These are phyloP conservation scores for Beta vulgaris DNA, from an alignment of 148 eudicot genomes.

Conservation along the genomic window DNA sequence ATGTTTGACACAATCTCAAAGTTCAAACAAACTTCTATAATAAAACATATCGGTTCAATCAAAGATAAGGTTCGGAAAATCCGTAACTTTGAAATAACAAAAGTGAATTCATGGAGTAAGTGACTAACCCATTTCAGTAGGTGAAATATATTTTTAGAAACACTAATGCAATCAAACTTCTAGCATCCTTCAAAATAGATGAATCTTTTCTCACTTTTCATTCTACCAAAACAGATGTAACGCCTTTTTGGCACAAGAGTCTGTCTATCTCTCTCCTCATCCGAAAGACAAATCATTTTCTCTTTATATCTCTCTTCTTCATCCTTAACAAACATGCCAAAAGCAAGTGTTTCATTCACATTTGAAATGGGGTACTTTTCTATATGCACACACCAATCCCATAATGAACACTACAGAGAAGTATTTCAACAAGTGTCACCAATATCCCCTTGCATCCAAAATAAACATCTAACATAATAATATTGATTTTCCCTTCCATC, in stretches of 20 bases:
- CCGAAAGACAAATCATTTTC: too few species aligned
- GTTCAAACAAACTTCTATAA: neutral
- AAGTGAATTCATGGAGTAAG: neutral
- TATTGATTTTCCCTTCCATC: neutral
- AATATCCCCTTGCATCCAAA: neutral
- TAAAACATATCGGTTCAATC: neutral
- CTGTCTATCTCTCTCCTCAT: too few species aligned
- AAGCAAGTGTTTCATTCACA: too few species aligned
- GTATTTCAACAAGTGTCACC: neutral
- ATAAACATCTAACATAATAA: neutral
- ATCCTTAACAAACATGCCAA: too few species aligned
- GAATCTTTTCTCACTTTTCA: too few species aligned
- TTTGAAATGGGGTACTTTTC: too few species aligned
- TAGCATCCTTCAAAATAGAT: neutral
- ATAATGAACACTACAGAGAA: neutral
- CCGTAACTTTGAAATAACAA: neutral
- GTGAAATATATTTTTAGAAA: neutral
- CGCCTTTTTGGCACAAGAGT: too few species aligned
- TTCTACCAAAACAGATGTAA: too few species aligned
- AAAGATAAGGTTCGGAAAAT: neutral
- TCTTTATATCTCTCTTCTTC: too few species aligned
- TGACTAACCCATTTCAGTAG: neutral
- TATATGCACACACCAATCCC: neutral
- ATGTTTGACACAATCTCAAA: conserved; percentile 4
- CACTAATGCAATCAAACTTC: neutral